Evolutionary conservation across 257 asterid species (phyloP).

Genomic region (Nemophila menziesii): DNA sequence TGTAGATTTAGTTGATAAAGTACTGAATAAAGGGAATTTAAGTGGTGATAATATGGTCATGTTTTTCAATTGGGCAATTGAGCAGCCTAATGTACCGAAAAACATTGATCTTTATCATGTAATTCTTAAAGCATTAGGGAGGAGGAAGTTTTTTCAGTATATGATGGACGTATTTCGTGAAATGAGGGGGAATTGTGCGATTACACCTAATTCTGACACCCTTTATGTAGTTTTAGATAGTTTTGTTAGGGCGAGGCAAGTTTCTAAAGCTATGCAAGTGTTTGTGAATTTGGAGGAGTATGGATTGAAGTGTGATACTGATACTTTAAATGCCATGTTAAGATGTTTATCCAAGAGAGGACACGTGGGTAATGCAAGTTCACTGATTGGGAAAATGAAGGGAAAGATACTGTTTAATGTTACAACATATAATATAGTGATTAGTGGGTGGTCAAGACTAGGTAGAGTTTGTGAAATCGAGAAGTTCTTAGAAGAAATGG

Average conservation of each 20-base stretch:
- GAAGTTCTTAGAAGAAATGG: slow-evolving; percentile 47
- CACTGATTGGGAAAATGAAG: slow-evolving; percentile 45
- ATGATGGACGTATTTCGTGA: slow-evolving; percentile 49
- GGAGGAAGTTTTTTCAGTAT: slow-evolving; percentile 48
- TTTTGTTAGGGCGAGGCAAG: slow-evolving; percentile 43
- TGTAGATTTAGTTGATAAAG: slow-evolving; percentile 40
- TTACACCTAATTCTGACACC: slow-evolving; percentile 37
- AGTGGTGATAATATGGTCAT: slow-evolving; percentile 46
- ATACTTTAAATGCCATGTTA: slow-evolving; percentile 39
- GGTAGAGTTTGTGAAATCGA: slow-evolving; percentile 65
- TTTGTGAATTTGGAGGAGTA: slow-evolving; percentile 42
- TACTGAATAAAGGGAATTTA: slow-evolving; percentile 51
- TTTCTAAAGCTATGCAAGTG: slow-evolving; percentile 44
- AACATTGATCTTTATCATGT: slow-evolving; percentile 26
- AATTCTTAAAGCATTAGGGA: slow-evolving; percentile 60
- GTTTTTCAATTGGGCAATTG: slow-evolving; percentile 63
- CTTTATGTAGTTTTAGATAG: slow-evolving; percentile 55
- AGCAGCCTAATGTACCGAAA: slow-evolving; percentile 24
- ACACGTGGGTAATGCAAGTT: slow-evolving; percentile 46
- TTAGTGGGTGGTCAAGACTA: slow-evolving; percentile 72
- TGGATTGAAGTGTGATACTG: slow-evolving; percentile 35
- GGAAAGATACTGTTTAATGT: slow-evolving; percentile 36
- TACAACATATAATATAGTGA: slow-evolving; percentile 36
- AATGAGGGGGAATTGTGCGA: slow-evolving; percentile 31
- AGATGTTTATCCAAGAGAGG: slow-evolving; percentile 45